These are phyloP conservation scores for Acacia confusa DNA, from an alignment of 306 rosid genomes.

Conservation along the genomic window DNA sequence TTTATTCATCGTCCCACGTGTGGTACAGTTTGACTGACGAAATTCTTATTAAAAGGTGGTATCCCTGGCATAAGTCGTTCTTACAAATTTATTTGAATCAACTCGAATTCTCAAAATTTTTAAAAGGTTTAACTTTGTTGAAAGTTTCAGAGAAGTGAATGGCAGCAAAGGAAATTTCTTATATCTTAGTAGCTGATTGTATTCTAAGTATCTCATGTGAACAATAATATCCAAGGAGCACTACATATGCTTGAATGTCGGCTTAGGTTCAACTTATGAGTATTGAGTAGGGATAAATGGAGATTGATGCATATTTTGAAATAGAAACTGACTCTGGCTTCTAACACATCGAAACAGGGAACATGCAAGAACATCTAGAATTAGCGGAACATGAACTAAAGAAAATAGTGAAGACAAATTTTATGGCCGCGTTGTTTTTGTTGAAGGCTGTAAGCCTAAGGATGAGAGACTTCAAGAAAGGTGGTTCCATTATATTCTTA, in stretches of 20 bases:
- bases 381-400: constrained; percentile 58
- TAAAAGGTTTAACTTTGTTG: not conserved
- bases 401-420: constrained; percentile 66
- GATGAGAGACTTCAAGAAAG: constrained; percentile 65
- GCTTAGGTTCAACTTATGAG: not conserved
- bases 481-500: constrained; percentile 75
- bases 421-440: constrained; percentile 78
- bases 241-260: not conserved
- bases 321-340: constrained; percentile 7
- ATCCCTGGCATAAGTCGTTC: not conserved
- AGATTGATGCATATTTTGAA: not conserved
- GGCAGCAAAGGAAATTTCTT: not conserved
- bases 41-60: not conserved
- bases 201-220: not conserved
- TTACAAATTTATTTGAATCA: not conserved
- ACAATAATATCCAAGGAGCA: not conserved
- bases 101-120: not conserved
- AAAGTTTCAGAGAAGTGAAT: not conserved
- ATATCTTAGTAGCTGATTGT: not conserved
- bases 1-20: not conserved
- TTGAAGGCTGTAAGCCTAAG: constrained; percentile 69
- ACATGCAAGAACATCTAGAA: constrained; percentile 63
- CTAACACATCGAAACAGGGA: constrained; percentile 52
- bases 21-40: not conserved
- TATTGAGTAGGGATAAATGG: not conserved